phyloP scores from a whole-genome alignment of 169 alveolate genomes.

The Cyclospora cayetanensis region DNA sequence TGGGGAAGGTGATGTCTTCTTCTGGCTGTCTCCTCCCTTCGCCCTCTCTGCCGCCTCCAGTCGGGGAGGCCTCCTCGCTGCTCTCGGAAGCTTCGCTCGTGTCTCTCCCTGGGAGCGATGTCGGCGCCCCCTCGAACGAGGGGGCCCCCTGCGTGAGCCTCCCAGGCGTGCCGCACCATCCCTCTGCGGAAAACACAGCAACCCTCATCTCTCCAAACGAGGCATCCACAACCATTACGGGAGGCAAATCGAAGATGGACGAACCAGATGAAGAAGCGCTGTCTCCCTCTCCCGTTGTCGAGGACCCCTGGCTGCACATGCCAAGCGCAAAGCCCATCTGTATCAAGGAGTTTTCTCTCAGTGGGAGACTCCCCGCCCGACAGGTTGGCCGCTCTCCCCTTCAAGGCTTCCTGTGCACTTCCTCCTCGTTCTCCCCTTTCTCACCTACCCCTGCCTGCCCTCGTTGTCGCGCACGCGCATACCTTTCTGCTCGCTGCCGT shows the following conservation, averaged over 20 bases:
- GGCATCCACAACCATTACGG: background rate
- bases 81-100: too few species aligned
- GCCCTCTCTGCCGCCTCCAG: too few species aligned
- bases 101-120: too few species aligned
- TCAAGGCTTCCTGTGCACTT: background rate
- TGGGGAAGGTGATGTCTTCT: background rate
- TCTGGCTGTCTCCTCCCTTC: background rate
- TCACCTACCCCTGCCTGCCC: too few species aligned
- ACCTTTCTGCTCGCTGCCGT: too few species aligned
- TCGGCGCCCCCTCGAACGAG: too few species aligned
- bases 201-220: background rate
- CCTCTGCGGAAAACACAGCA: background rate
- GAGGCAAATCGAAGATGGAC: background rate
- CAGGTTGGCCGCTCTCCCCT: background rate
- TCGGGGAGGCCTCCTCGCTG: too few species aligned
- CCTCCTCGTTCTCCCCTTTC: background rate
- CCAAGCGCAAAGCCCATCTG: slow-evolving; percentile 32
- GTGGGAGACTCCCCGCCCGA: slow-evolving; percentile 12
- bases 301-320: slow-evolving; percentile 47
- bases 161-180: background rate
- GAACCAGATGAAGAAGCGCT: background rate
- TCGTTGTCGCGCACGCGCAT: too few species aligned
- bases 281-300: background rate
- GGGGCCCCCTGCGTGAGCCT: too few species aligned
- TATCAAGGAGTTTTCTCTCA: slow-evolving; percentile 14